Conservation (phyloP, 1,284 basidiomycete species). For the Chalciporus sp. region DNA sequence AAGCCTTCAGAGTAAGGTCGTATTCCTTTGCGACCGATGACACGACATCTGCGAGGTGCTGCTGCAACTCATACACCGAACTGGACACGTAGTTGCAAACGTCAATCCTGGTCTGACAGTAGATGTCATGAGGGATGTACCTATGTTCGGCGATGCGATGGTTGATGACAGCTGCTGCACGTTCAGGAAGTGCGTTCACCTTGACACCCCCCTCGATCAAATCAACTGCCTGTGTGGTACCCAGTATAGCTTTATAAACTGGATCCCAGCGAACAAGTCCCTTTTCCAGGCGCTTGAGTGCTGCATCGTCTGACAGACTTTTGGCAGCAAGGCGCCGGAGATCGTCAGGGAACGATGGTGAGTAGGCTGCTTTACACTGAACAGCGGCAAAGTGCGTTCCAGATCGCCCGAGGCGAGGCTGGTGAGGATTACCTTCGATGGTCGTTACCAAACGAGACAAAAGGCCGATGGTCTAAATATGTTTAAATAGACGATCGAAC, state of each 20-base stretch:
- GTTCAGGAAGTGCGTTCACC: constrained; percentile 51
- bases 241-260: constrained; percentile 44
- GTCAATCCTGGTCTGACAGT: background rate
- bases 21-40: constrained; percentile 36
- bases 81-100: constrained; percentile 18
- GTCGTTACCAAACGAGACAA: constrained; percentile 55
- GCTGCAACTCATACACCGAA: constrained; percentile 37
- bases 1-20: constrained; percentile 46
- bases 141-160: constrained; percentile 49
- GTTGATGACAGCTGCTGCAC: constrained; percentile 44
- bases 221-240: constrained; percentile 73
- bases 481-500: background rate
- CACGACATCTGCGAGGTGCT: constrained; percentile 38
- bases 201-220: constrained; percentile 60
- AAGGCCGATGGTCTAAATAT: constrained; percentile 58
- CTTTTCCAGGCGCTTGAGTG: constrained; percentile 43
- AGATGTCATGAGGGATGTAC: constrained; percentile 3
- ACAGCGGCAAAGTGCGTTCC: constrained; percentile 26
- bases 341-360: constrained; percentile 29
- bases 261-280: constrained; percentile 39
- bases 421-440: constrained; percentile 55
- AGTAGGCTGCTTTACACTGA: constrained; percentile 43
- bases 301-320: constrained; percentile 22
- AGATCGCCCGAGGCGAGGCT: constrained; percentile 39
- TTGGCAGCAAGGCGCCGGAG: background rate